These are phyloP conservation scores for Beauveria caledonica DNA, from an alignment of 2,329 filamentous ascomycete genomes.

Conservation along the genomic window DNA sequence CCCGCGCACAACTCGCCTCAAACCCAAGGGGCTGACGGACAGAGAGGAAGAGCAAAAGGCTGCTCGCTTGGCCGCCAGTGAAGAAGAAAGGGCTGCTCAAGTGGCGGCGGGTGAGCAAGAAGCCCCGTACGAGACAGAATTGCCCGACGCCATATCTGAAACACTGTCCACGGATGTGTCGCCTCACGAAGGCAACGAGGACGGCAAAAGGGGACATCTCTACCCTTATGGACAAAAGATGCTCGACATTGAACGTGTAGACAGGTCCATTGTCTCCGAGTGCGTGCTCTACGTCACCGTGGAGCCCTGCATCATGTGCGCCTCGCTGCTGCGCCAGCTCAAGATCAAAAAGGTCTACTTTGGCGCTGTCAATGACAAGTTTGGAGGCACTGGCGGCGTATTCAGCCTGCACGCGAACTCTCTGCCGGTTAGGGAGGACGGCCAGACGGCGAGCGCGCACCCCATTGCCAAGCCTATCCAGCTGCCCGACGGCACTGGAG, in stretches of 20 bases:
- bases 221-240: conserved; percentile 55
- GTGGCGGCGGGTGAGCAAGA: neutral
- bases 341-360: conserved; percentile 87
- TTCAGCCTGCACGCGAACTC: conserved; percentile 71
- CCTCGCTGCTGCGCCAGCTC: conserved; percentile 81
- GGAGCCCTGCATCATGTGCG: conserved; percentile 98
- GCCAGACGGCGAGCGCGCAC: conserved; percentile 32
- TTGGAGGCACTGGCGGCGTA: conserved; percentile 91
- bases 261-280: conserved; percentile 60
- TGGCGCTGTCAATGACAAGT: conserved; percentile 91
- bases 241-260: conserved; percentile 47
- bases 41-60: conserved; percentile 14
- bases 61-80: conserved; percentile 14
- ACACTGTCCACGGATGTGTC: conserved; percentile 16
- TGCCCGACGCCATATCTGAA: conserved; percentile 12
- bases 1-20: conserved; percentile 24
- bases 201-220: conserved; percentile 47
- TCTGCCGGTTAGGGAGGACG: conserved; percentile 28
- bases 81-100: conserved; percentile 18
- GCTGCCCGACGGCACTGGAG: conserved; percentile 26
- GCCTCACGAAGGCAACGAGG: conserved; percentile 41
- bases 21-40: conserved; percentile 24
- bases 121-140: neutral
- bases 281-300: conserved; percentile 89
- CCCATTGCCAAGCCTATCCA: conserved; percentile 29